phyloP scores from a whole-genome alignment of 2,329 filamentous ascomycete genomes.

The Zelopaecilomyces penicillatus region DNA sequence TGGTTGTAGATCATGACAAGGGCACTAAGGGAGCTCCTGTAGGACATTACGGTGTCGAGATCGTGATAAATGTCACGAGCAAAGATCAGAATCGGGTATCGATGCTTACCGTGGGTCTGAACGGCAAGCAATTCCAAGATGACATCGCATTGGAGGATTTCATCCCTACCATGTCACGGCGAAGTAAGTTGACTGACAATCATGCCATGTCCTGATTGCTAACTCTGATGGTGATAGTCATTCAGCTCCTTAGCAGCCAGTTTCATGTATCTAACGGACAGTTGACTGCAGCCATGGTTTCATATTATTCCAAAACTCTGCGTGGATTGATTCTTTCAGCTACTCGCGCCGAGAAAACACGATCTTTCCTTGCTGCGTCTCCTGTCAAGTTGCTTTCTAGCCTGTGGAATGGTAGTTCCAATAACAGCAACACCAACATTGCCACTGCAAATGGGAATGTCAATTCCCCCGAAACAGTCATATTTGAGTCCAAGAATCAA shows the following conservation, averaged over 20 bases:
- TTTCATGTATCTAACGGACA: slow-evolving; percentile 57
- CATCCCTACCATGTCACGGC: slow-evolving; percentile 62
- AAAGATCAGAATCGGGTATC: slow-evolving; percentile 43
- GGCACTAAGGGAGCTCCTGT: slow-evolving; percentile 58
- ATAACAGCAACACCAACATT: slow-evolving; percentile 18
- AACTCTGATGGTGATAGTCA: slow-evolving; percentile 44
- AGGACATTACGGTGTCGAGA: slow-evolving; percentile 61
- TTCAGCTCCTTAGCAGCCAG: slow-evolving; percentile 62
- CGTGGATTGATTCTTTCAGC: slow-evolving; percentile 55
- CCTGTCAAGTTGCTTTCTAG: slow-evolving; percentile 86
- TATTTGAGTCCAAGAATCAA: slow-evolving; percentile 28
- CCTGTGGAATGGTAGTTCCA: slow-evolving; percentile 58
- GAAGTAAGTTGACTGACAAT: slow-evolving; percentile 43
- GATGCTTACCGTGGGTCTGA: slow-evolving; percentile 51
- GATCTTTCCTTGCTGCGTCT: slow-evolving; percentile 68
- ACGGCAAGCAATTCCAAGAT: slow-evolving; percentile 65
- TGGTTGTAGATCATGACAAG: slow-evolving; percentile 64
- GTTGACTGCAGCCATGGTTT: slow-evolving; percentile 61
- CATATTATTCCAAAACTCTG: slow-evolving; percentile 70
- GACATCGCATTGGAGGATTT: slow-evolving; percentile 66
- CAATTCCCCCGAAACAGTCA: slow-evolving; percentile 14
- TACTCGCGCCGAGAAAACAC: slow-evolving; percentile 54
- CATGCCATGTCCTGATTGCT: slow-evolving; percentile 16
- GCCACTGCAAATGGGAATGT: not conserved
- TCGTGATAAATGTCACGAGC: slow-evolving; percentile 55